Base-by-base conservation (phyloP, 1,284 basidiomycete species). In the Heterobasidion annosum region DNA sequence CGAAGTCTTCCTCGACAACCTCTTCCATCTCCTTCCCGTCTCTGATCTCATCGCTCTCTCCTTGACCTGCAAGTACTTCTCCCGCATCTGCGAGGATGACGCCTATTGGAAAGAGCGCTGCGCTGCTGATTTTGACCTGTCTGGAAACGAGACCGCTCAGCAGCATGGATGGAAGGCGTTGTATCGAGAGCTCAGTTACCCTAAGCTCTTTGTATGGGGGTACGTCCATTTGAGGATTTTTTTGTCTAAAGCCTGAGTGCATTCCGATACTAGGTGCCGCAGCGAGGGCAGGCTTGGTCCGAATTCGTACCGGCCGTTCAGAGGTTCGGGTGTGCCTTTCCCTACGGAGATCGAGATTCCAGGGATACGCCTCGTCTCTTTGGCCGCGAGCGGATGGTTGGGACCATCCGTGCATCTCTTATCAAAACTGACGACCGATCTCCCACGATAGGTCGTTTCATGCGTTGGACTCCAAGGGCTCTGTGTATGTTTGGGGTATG, bases 401-500 rank as follows among this genome's bases (percentile, higher is more conserved):
- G 81, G 66, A 25, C 25, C 25, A 44, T 19, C 19, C 40, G 53
- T 16, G 34, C 25, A 10, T 19, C 54, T 43, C 50, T 50, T 53
- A 43, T 48, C 51, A 25, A 47, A 34, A 8, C 25, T 25, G 25
- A 25, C 25, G 25, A 3, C 25, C 25, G 25, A 45, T 45, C 2
- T 3, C 37, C 10, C n/a, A 12, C 12, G n/a, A 40, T n/a, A 90
- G 88, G 88, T 88, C 84, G 37, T 91, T 90, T 65, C 83, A 89
- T 64, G 88, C 87, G 1, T 67, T 91, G 47, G 89, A 92, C 67
- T 84, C 84, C 1, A 70, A 78, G 51, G 91, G 92, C 9, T 70
- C 72, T 35, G 70, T 93, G 12, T 81, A 85, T 67, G 88, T 88
- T n/a, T 94, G 91, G 91, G 91, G 91, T 88, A 65, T 58, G 72